Conservation (phyloP, 1,284 basidiomycete genomes). For the Ceratobasidium sp. region DNA sequence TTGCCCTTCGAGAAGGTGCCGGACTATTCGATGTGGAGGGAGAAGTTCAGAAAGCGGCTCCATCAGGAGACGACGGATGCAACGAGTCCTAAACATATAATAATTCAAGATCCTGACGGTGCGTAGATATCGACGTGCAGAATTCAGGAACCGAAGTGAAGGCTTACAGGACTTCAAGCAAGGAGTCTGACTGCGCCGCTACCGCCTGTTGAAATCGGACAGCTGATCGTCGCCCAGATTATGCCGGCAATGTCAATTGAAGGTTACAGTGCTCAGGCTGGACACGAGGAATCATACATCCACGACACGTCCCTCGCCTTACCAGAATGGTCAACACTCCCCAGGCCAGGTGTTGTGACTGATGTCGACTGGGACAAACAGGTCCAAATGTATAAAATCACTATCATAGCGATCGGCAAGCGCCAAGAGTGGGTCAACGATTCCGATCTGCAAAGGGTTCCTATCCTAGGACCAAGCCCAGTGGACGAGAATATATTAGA, state of each 20-base stretch:
- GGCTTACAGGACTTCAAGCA: no score
- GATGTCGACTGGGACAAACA: background rate
- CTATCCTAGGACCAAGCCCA: background rate
- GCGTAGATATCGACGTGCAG: no score
- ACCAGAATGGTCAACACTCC: background rate
- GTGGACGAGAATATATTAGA: background rate
- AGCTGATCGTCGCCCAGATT: background rate
- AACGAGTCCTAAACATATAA: no score
- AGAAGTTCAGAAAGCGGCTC: no score
- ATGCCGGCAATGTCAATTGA: background rate
- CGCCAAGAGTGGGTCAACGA: background rate
- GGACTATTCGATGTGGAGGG: no score
- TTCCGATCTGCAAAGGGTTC: background rate
- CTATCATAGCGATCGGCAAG: background rate
- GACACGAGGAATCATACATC: background rate
- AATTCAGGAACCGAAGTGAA: no score
- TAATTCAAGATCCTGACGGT: no score
- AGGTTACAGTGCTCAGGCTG: background rate
- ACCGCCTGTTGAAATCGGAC: background rate
- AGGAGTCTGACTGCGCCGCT: background rate
- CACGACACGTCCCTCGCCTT: background rate
- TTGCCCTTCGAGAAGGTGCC: constrained; percentile 93
- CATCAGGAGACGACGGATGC: no score
- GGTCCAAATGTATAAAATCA: background rate
- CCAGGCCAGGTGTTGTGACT: background rate